phyloP scores from a whole-genome alignment of 2,329 filamentous ascomycete species.

The Aureobasidium musti region DNA sequence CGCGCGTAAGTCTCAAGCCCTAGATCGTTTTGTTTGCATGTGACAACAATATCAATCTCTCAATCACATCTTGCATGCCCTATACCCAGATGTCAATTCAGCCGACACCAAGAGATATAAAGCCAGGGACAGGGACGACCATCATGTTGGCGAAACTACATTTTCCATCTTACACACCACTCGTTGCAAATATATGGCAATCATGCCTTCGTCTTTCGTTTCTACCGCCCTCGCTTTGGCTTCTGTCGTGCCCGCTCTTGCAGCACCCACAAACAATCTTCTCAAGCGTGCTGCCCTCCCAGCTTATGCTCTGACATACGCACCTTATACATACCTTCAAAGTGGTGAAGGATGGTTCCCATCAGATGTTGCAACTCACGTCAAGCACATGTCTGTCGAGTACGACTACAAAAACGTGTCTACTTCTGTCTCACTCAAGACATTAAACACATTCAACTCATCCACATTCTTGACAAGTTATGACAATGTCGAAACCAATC shows the following conservation, averaged over 20 bases:
- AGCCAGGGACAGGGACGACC: background rate
- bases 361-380: slow-evolving; percentile 22
- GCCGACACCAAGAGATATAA: background rate
- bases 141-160: background rate
- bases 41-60: background rate
- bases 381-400: slow-evolving; percentile 24
- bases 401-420: slow-evolving; percentile 16
- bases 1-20: background rate
- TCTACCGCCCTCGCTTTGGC: background rate
- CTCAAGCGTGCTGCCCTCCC: slow-evolving; percentile 22
- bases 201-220: slow-evolving; percentile 4
- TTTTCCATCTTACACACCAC: too few relatives aligned
- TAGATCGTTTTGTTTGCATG: background rate
- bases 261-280: background rate
- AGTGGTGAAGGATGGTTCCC: slow-evolving; percentile 23
- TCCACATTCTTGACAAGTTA: slow-evolving; percentile 12
- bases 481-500: slow-evolving; percentile 23
- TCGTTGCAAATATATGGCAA: background rate
- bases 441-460: slow-evolving; percentile 6
- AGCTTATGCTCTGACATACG: slow-evolving; percentile 24
- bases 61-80: background rate
- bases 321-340: slow-evolving; percentile 19
- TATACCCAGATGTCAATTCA: background rate
- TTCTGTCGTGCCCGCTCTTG: background rate
- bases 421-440: slow-evolving; percentile 11